phyloP scores from a whole-genome alignment of 345 rosid genomes.

The Lumnitzera racemosa region DNA sequence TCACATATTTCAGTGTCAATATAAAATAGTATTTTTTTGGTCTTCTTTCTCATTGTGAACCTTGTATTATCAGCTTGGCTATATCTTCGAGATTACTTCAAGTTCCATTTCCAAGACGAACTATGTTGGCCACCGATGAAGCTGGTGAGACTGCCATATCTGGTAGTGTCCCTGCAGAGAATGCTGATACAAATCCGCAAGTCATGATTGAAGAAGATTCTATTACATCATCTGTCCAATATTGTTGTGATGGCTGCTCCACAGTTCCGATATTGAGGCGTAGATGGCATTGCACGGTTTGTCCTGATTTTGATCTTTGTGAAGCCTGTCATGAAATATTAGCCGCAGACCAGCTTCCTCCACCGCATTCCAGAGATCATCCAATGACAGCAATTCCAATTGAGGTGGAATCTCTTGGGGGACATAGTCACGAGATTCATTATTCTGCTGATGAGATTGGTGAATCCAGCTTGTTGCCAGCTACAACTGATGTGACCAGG shows the following conservation, averaged over 20 bases:
- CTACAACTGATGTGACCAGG: constrained; percentile 31
- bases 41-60: constrained; percentile 6
- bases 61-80: constrained; percentile 64
- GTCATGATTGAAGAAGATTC: constrained; percentile 96
- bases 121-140: constrained; percentile 81
- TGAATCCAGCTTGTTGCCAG: constrained; percentile 49
- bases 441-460: constrained; percentile 63
- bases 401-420: constrained; percentile 85
- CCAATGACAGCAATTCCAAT: constrained; percentile 94
- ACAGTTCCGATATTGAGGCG: constrained; percentile 91
- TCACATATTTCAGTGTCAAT: no score
- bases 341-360: constrained; percentile 78
- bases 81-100: constrained; percentile 97
- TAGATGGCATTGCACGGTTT: constrained; percentile 98
- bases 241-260: constrained; percentile 97
- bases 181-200: constrained; percentile 58
- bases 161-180: constrained; percentile 46
- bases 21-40: constrained; percentile 3
- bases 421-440: constrained; percentile 72
- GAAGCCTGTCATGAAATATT: constrained; percentile 90
- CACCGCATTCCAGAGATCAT: constrained; percentile 94
- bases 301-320: constrained; percentile 97
- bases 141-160: constrained; percentile 51
- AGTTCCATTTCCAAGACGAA: constrained; percentile 98
- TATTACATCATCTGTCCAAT: constrained; percentile 90